phyloP scores from a whole-genome alignment of 805 yeast species.

The Candida alai region DNA sequence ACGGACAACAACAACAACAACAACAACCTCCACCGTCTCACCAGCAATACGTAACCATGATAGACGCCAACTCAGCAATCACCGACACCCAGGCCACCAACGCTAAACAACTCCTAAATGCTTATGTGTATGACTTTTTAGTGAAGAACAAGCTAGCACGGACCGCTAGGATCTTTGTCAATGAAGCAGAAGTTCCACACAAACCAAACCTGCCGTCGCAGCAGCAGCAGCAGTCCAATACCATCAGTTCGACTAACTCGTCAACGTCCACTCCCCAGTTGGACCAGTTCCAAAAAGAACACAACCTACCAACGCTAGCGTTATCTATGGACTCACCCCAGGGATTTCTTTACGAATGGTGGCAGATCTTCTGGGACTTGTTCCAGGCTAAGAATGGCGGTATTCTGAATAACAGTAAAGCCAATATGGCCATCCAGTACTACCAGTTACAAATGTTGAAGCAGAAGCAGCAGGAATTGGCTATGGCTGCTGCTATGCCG shows the following conservation, averaged over 20 bases:
- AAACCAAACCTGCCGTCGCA: constrained; percentile 3
- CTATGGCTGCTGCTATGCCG: constrained; percentile 26
- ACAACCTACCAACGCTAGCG: constrained; percentile 46
- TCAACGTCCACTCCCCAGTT: constrained; percentile 20
- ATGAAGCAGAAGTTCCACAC: constrained; percentile 68
- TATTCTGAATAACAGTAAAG: constrained; percentile 1
- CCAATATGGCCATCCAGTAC: constrained; percentile 59
- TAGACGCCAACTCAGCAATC: constrained; percentile 10
- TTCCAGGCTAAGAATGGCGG: constrained; percentile 72
- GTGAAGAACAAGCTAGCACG: constrained; percentile 66
- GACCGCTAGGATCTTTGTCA: constrained; percentile 70
- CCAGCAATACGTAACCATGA: neutral
- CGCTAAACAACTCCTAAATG: constrained; percentile 63
- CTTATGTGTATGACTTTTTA: constrained; percentile 83
- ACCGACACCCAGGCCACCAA: constrained; percentile 46
- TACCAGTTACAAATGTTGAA: constrained; percentile 58
- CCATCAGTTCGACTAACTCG: constrained; percentile 8
- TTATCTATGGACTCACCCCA: constrained; percentile 78
- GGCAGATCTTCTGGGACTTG: constrained; percentile 95
- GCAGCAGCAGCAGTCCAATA: constrained; percentile 1
- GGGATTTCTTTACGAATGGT: constrained; percentile 90
- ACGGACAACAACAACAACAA: constrained; percentile 1
- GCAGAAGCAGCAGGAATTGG: constrained; percentile 44
- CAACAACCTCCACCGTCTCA: neutral
- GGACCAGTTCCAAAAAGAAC: constrained; percentile 30